Evolutionary conservation across 768 basidiomycete genomes (phyloP).

Genomic region (Termitomyces sp.): DNA sequence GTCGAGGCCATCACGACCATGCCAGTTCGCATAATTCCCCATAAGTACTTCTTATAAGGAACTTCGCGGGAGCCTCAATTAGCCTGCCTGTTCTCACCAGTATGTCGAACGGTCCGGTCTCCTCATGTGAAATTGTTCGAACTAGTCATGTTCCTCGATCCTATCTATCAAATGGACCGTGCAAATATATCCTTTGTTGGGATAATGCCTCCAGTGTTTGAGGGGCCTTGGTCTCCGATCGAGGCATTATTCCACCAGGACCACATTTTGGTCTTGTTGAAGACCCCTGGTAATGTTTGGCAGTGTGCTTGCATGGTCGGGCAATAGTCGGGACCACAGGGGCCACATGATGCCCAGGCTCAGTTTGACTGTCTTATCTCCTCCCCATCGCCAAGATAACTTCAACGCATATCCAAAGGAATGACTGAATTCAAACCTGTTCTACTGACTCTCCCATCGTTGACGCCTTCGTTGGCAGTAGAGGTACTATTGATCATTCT

Average conservation of each 20-base stretch:
- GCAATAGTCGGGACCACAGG: conserved; percentile 6
- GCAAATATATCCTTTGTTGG: not conserved
- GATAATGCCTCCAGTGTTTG: not conserved
- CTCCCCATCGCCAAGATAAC: not conserved
- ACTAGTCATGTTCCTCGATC: not conserved
- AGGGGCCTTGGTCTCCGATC: not conserved
- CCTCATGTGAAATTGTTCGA: not conserved
- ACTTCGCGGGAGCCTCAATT: not conserved
- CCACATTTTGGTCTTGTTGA: not conserved
- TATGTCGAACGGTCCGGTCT: no score
- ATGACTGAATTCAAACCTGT: conserved; percentile 50
- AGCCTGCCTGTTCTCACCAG: not conserved
- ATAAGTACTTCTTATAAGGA: not conserved
- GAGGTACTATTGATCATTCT: conserved; percentile 34
- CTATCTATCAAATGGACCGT: not conserved
- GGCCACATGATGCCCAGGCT: conserved; percentile 1
- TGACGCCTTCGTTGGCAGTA: conserved; percentile 55
- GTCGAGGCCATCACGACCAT: not conserved
- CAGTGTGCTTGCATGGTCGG: conserved; percentile 2
- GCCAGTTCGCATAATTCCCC: not conserved
- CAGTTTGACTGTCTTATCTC: not conserved
- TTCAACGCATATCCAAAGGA: not conserved
- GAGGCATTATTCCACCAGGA: not conserved
- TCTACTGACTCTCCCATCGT: conserved; percentile 45
- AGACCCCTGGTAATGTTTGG: not conserved